Conservation (phyloP, 2,329 filamentous ascomycete species). For the Lasiodiplodia sp. region DNA sequence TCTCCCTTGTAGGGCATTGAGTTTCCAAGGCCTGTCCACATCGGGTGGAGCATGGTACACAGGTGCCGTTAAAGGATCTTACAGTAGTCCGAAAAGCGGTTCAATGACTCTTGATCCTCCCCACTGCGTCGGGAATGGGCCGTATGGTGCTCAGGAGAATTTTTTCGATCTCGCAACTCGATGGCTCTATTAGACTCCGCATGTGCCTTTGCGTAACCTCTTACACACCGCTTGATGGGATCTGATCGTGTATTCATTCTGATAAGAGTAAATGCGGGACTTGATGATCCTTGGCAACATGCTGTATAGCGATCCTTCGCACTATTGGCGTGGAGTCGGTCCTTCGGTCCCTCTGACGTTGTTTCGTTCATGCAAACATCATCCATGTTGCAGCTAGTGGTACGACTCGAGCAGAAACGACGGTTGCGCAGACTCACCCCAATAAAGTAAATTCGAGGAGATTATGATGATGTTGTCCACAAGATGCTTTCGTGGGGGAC, state of each 20-base stretch:
- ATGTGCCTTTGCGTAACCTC: conserved; percentile 1
- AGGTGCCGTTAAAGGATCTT: neutral
- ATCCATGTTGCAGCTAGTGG: neutral
- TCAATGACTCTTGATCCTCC: conserved; percentile 14
- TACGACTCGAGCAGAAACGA: conserved; percentile 9
- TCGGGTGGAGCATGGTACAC: conserved; percentile 9
- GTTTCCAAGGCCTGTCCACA: neutral
- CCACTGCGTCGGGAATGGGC: neutral
- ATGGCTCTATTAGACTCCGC: neutral
- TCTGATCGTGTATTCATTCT: conserved; percentile 10
- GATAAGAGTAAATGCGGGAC: neutral
- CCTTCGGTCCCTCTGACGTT: conserved; percentile 10
- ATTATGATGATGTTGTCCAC: neutral
- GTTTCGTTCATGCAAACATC: conserved; percentile 17
- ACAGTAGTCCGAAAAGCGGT: neutral
- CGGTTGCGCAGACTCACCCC: neutral
- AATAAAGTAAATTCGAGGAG: neutral
- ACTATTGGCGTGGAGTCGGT: conserved; percentile 2
- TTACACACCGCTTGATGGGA: conserved; percentile 14
- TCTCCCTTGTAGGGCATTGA: conserved; percentile 15
- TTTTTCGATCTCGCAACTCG: neutral
- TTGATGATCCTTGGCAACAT: neutral
- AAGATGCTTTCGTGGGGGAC: neutral
- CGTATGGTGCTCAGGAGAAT: neutral
- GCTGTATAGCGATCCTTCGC: conserved; percentile 18